Evolutionary conservation across 352 stramenopile genomes (phyloP), one percentile per base, ranked within the genome.

Genomic region (Phytophthora gonapodyides): DNA sequence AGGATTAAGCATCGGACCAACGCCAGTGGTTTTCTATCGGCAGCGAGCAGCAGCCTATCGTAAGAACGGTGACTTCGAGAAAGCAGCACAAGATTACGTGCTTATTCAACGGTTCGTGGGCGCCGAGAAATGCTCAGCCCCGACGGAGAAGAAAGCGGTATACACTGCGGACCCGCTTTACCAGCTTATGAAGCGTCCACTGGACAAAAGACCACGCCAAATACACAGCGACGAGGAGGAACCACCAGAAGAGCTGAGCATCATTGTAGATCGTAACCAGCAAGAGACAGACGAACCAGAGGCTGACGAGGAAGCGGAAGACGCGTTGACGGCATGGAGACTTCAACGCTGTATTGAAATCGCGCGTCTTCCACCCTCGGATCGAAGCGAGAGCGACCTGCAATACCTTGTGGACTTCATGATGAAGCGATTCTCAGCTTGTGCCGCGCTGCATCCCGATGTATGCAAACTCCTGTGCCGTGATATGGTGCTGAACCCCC

Each of bases 51-150:
- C 76, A 19, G 80, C 76, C 0, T 88, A 83, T 49, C 78, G 80
- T 3, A 80, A 82, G 30, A 71, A 71, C 41, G 78, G 78, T 0
- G 72, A 89, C 7, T 89, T 84, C 36, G 76, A 89, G 48, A 80
- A 84, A 27, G 80, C 80, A 6, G 77, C 80, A n/a, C 64, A 67
- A 24, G 80, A 89, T 47, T 89, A 87, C 15, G 69, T 68, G 21
- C 24, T 67, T 17, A 45, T 60, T 6, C 59, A 73, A 15, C 58
- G 15, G 13, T 57, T 31, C 21, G 11, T 35, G 11, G 44, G 30
- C 12, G 36, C 16, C 8, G 31, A 11, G 1, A 7, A 30, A 7
- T 38, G 33, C 38, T 27, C 41, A 41, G 34, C 38, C 33, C 24
- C 61, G 16, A 30, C 43, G 16, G 54, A 63, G 11, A 33, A 63